Percentiles rank a stretch among this genome's conserved stretches.
phyloP scores from a whole-genome alignment of 495 filamentous ascomycete genomes.

The Lasiosphaeriaceae sp. region DNA sequence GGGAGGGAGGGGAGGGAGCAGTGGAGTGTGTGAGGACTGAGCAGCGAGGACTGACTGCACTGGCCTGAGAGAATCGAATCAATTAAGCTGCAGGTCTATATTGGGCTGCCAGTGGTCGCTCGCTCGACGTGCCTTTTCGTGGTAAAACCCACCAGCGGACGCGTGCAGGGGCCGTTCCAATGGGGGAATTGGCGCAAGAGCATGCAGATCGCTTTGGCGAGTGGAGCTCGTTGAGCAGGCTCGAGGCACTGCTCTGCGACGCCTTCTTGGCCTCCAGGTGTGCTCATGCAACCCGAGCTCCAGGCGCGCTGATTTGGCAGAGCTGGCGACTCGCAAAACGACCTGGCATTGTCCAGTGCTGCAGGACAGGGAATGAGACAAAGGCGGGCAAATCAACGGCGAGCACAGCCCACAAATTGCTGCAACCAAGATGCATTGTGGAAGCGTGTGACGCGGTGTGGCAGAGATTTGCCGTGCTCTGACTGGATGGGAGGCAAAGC shows the following conservation, averaged over 20 bases:
- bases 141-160: slow-evolving; percentile 27
- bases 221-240: not conserved
- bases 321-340: slow-evolving; percentile 4
- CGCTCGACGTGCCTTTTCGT: slow-evolving; percentile 32
- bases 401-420: slow-evolving; percentile 5
- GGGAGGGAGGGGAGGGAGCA: slow-evolving; percentile 2
- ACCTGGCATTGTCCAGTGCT: not conserved
- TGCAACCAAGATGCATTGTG: not conserved
- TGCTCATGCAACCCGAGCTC: slow-evolving; percentile 15
- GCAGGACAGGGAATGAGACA: slow-evolving; percentile 1
- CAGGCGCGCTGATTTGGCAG: slow-evolving; percentile 9
- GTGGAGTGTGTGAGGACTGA: slow-evolving; percentile 12
- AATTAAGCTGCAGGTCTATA: slow-evolving; percentile 17
- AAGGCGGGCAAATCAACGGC: slow-evolving; percentile 14
- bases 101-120: slow-evolving; percentile 19
- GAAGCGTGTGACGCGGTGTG: slow-evolving; percentile 11
- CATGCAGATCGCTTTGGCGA: not conserved
- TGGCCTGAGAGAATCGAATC: not conserved
- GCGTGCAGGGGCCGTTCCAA: slow-evolving; percentile 22
- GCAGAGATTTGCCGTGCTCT: not conserved
- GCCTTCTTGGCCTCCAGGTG: not conserved
- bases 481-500: slow-evolving; percentile 7
- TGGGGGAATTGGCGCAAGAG: not conserved
- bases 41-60: slow-evolving; percentile 12
- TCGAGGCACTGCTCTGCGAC: not conserved